Evolutionary conservation across 257 asterid genomes (phyloP).

Genomic region (Solanum bulbocastanum): DNA sequence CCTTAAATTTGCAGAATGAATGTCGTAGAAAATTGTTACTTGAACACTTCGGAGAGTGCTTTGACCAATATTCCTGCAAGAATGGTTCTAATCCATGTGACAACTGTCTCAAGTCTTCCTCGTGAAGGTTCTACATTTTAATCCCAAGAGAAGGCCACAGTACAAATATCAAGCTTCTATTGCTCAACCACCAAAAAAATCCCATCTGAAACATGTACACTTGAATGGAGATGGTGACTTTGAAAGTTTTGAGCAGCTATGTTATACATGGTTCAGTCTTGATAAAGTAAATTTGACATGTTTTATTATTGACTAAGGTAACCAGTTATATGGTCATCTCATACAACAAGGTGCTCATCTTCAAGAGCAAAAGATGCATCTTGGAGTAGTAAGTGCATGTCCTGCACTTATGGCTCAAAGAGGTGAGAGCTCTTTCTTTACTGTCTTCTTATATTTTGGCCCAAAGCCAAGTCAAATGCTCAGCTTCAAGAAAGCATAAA

Average conservation of each 20-base stretch:
- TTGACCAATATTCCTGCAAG: conserved; percentile 52
- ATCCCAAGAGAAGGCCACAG: neutral
- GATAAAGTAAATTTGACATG: neutral
- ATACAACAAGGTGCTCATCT: neutral
- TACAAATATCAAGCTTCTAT: neutral
- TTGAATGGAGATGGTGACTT: neutral
- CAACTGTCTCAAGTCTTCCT: conserved; percentile 65
- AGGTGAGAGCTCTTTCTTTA: neutral
- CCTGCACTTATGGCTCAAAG: neutral
- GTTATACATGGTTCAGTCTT: neutral
- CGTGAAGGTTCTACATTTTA: conserved; percentile 11
- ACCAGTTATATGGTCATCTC: neutral
- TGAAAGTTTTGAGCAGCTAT: neutral
- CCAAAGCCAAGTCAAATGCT: neutral
- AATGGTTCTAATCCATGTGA: conserved; percentile 83
- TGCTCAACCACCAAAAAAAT: neutral
- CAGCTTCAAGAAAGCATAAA: neutral
- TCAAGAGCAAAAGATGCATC: neutral
- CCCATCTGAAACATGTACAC: neutral
- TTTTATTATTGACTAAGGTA: neutral
- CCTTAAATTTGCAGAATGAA: conserved; percentile 43
- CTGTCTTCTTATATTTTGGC: neutral
- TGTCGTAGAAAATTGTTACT: conserved; percentile 78
- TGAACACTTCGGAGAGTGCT: conserved; percentile 78
- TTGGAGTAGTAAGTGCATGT: neutral